phyloP scores from a whole-genome alignment of 306 rosid genomes.

The Dryas drummondii region DNA sequence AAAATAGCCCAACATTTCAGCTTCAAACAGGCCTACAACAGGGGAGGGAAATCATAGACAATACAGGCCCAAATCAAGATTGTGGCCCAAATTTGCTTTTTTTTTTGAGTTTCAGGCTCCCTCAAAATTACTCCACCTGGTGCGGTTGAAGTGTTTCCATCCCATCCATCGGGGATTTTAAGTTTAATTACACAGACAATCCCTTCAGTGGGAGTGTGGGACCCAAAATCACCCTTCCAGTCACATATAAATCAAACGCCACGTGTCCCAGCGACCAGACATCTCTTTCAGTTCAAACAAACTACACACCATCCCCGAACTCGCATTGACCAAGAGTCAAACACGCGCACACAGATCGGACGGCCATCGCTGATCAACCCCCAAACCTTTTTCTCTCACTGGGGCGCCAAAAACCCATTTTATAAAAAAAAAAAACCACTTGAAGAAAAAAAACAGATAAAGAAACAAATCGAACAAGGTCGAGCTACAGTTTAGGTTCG shows the following conservation, averaged over 20 bases:
- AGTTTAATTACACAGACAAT: conserved; percentile 11
- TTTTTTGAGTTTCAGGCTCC: no score
- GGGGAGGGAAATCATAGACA: no score
- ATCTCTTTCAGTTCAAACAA: not conserved
- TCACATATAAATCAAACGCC: conserved; percentile 25
- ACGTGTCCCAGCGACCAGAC: conserved; percentile 29
- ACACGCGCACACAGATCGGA: conserved; percentile 21
- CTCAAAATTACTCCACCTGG: not conserved
- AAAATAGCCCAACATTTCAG: no score
- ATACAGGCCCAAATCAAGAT: no score
- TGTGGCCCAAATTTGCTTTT: no score
- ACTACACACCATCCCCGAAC: not conserved
- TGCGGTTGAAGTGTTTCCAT: not conserved
- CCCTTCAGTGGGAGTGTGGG: conserved; percentile 34
- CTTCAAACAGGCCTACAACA: no score
- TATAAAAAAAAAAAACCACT: conserved; percentile 23
- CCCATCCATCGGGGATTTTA: not conserved
- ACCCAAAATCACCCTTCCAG: conserved; percentile 2
- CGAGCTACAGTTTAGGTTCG: conserved; percentile 28
- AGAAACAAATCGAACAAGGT: conserved; percentile 22
- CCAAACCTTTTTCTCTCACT: conserved; percentile 39
- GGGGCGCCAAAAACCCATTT: conserved; percentile 86
- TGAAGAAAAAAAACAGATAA: conserved; percentile 16
- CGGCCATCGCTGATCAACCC: conserved; percentile 32
- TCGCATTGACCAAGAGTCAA: conserved; percentile 38